Base-by-base conservation (phyloP, 2,329 filamentous ascomycete genomes). In the Diaporthe capsici region DNA sequence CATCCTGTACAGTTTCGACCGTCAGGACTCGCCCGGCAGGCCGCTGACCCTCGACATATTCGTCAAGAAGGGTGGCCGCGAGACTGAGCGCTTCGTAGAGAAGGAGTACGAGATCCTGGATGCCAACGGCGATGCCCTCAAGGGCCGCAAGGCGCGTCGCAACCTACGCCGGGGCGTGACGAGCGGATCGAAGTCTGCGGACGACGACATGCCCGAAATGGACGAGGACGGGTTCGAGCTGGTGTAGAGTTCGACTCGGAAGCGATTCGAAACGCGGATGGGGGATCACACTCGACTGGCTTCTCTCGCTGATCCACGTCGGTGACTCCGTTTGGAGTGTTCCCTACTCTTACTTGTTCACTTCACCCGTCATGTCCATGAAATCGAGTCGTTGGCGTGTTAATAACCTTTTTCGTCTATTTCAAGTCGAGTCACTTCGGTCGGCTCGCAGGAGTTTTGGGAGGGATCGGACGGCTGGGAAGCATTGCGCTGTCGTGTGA, bases 41-140 rank as follows among this genome's bases (percentile, higher is more conserved):
- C 82, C 85, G 3, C 76, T 87, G 70, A 83, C 85, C 13, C 84
- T 88, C 2, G 84, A 84, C 22, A 78, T 83, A 37, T 85, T 84
- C 71, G 79, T 85, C 74, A 85, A 84, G 75, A 83, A 80, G 74
- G 82, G 72, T 77, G 83, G 79, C 2, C 80, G 82, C 3, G 85
- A 84, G 68, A 88, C 85, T 44, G 86, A 88, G 80, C 84, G 83
- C 78, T 80, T 87, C 70, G 83, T 88, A 57, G 85, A 87, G 81
- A 85, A 85, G 78, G 87, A 88, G 80, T 88, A 88, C 78, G 86
- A 87, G 80, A 84, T 88, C 39, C 77, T 88, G 20, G 86, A 88
- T 77, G 82, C 77, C 77, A 86, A 87, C 60, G 87, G 87, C 28
- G 83, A 88, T 53, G 80, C 84, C 2, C 81, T 88, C 51, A 85